Evolutionary conservation across 2,329 filamentous ascomycete species (phyloP), one percentile per base, ranked within the genome.

Genomic region (Claviceps lovelessii): DNA sequence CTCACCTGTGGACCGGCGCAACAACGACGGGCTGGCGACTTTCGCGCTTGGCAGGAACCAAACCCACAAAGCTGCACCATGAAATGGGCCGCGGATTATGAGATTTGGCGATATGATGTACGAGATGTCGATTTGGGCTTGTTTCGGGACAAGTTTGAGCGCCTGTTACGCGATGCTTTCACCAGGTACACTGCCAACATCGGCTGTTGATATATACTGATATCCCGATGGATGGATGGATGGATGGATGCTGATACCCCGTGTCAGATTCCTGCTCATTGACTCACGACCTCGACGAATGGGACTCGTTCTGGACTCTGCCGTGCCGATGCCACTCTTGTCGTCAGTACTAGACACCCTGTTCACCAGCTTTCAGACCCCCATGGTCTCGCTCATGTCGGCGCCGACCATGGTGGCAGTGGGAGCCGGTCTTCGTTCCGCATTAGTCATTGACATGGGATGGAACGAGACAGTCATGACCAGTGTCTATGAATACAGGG

Each of bases 401-500:
- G 79, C 81, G 0, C 81, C 91, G 0, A 78, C 89, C 23, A 84
- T 93, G 69, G 76, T 83, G 1, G 76, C 85, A 7, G 79, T 90
- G 3, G 86, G 85, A 8, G 90, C 90, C 6, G 93, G 93, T 0
- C 73, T 95, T 45, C 83, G 93, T 15, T 88, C 88, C n/a, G 89
- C 85, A 1, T 69, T 98, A 46, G 81, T 97, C 0, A 76, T 98
- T 42, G 90, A 98, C 64, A 77, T 98, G 57, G 93, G 91, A 47
- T 98, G 93, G 93, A 78, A 83, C 46, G 93, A 97, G 68, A 95
- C 90, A 0, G 79, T 85, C 0, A 80, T 94, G 28, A 95, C 89
- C 0, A 86, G 84, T 6, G 77, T 97, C 7, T 97, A 90, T 65
- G 93, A 98, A 70, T 95, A 90, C 67, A 84, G 88, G 54, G 90